Base-by-base conservation (phyloP, 805 yeast species). In the Ascoidea tarda region DNA sequence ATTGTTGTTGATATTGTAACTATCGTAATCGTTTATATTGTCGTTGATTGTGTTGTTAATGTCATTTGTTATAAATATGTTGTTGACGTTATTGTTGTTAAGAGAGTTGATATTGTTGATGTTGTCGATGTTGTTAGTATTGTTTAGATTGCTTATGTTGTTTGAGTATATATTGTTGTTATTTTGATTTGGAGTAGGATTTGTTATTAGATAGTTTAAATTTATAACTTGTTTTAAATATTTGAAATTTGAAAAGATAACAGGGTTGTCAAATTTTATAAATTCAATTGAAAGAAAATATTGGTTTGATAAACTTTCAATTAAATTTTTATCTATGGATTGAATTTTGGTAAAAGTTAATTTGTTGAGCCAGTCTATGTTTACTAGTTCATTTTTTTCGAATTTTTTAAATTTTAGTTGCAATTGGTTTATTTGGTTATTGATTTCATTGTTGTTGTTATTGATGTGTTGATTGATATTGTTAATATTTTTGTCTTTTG, bases 341-440 rank as follows among this genome's bases (percentile, higher is more conserved):
- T 52, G 55, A 38, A 56, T 47, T 47, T 54, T 56, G 32, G 54
- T 51, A 14, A 47, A 32, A 42, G 52, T 46, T 32, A 56, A 47
- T 21, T 47, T n/a, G 16, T 50, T 56, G 28, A 54, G 44, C 58
- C 58, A 56, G n/a, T 49, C 42, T 42, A 50, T n/a, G 5, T 32
- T 33, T 10, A 33, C 49, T 44, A 21, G 31, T n/a, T 44, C 16
- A 31, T 51, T 38, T n/a, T 46, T 32, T 46, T 55, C 52, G 4
- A 55, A 42, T 32, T 51, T 33, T 6, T 46, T 47, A n/a, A 55
- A 46, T 32, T 55, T 50, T 31, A 50, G 55, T 50, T 45, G 51
- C n/a, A 52, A 52, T 33, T 56, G 55, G 54, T 68, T 88, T 6
- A 89, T 69, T 97, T 97, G 90, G 50, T 75, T 78, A 1, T 78